Percentiles rank a stretch among this genome's conserved stretches.
These are phyloP conservation scores for Mycena olivaceomarginata DNA, from an alignment of 768 basidiomycete species.

Conservation along the genomic window DNA sequence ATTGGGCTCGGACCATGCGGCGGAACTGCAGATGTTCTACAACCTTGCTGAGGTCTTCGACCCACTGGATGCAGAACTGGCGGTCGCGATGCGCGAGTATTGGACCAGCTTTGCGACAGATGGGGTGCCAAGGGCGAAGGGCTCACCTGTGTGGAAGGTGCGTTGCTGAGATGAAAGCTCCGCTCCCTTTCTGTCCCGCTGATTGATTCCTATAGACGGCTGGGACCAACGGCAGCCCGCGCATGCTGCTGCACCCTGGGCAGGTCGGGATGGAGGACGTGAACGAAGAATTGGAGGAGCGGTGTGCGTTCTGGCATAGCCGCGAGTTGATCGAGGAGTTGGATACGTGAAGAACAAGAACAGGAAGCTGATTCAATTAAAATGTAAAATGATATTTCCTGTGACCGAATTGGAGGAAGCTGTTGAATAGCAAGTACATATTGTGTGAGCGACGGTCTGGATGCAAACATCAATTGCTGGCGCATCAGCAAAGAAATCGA, in stretches of 20 bases:
- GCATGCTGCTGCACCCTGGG: constrained; percentile 12
- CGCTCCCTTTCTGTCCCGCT: too few relatives aligned
- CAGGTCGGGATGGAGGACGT: constrained; percentile 9
- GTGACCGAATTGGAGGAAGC: too few relatives aligned
- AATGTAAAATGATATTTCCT: too few relatives aligned
- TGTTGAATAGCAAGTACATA: too few relatives aligned
- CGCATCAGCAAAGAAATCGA: too few relatives aligned
- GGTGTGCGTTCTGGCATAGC: constrained; percentile 6
- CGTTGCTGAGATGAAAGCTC: not conserved
- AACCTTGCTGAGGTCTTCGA: not conserved
- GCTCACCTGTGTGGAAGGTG: not conserved
- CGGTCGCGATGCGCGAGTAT: not conserved
- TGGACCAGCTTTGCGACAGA: not conserved
- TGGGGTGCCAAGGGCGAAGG: not conserved
- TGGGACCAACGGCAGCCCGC: not conserved
- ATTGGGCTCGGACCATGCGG: not conserved
- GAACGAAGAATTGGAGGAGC: not conserved
- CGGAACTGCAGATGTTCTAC: not conserved
- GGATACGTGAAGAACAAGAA: not conserved
- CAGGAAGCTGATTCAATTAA: not conserved
- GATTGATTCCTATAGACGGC: not conserved
- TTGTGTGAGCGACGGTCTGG: too few relatives aligned
- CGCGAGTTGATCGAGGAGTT: not conserved
- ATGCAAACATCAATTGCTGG: too few relatives aligned
- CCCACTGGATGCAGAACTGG: not conserved